phyloP scores from a whole-genome alignment of 768 basidiomycete genomes.

The Lactarius hatsudake region DNA sequence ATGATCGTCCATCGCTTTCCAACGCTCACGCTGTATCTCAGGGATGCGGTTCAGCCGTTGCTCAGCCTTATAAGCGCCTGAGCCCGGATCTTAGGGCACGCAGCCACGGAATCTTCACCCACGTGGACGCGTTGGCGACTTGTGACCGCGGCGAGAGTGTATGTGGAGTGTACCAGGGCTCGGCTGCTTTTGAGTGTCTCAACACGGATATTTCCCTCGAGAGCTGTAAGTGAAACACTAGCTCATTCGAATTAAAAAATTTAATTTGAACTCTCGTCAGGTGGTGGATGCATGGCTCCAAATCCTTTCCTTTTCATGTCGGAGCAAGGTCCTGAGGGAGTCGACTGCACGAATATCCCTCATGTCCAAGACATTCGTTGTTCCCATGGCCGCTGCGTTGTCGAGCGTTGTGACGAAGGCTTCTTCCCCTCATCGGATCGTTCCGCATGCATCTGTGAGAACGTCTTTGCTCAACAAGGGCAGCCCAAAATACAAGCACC shows the following conservation, averaged over 20 bases:
- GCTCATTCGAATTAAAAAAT: not conserved
- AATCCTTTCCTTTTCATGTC: constrained; percentile 33
- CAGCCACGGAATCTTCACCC: constrained; percentile 29
- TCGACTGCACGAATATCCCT: constrained; percentile 26
- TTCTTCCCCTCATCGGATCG: constrained; percentile 5
- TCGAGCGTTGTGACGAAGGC: not conserved
- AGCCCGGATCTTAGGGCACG: constrained; percentile 7
- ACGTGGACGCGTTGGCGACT: constrained; percentile 34
- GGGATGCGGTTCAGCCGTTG: constrained; percentile 42
- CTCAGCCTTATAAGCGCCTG: constrained; percentile 28
- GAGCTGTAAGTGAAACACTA: constrained; percentile 37
- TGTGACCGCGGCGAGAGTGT: constrained; percentile 36
- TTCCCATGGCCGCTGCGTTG: constrained; percentile 14
- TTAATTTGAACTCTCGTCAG: constrained; percentile 25
- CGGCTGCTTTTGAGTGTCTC: constrained; percentile 41
- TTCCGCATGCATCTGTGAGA: not conserved
- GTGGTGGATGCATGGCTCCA: constrained; percentile 42
- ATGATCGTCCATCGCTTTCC: constrained; percentile 7
- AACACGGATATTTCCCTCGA: constrained; percentile 37
- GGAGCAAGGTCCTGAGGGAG: constrained; percentile 4
- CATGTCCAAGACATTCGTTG: constrained; percentile 22
- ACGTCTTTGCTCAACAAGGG: not conserved
- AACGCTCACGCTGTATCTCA: constrained; percentile 23
- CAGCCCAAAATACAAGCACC: not conserved
- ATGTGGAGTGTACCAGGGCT: constrained; percentile 40